Percentiles rank a stretch among this genome's conserved stretches.
Conservation (phyloP, 768 basidiomycete species). For the Collybiopsis confluens region DNA sequence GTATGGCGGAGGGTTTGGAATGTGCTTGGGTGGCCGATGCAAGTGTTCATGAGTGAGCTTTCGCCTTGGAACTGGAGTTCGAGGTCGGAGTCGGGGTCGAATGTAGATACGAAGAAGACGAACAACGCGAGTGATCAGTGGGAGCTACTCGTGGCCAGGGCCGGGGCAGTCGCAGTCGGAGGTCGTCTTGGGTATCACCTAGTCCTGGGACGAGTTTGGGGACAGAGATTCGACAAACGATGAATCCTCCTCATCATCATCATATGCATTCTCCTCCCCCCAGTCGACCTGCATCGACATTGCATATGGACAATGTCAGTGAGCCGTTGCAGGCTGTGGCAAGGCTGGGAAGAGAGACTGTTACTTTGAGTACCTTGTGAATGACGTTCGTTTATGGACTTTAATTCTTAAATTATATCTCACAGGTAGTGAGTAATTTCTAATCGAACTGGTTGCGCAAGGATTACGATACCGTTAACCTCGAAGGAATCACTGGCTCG, state of each 20-base stretch:
- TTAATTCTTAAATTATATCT: no score
- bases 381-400: no score
- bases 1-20: neutral
- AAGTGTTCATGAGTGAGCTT: neutral
- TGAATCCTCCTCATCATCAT: neutral
- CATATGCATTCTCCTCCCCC: no score
- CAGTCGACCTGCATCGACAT: neutral
- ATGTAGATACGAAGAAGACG: neutral
- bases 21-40: neutral
- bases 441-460: no score
- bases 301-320: neutral
- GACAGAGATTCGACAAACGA: neutral
- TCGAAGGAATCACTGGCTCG: no score
- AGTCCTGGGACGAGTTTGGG: constrained; percentile 7
- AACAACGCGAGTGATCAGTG: no score
- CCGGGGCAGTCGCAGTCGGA: neutral
- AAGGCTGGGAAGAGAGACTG: neutral
- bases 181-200: neutral
- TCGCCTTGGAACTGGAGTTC: no score
- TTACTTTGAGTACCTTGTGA: neutral
- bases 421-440: no score
- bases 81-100: no score
- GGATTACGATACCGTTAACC: no score
- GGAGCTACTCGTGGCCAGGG: no score
- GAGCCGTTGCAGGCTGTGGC: neutral